Evolutionary conservation across 176 grass and related monocot genomes (phyloP).

Genomic region (Avena sativa): DNA sequence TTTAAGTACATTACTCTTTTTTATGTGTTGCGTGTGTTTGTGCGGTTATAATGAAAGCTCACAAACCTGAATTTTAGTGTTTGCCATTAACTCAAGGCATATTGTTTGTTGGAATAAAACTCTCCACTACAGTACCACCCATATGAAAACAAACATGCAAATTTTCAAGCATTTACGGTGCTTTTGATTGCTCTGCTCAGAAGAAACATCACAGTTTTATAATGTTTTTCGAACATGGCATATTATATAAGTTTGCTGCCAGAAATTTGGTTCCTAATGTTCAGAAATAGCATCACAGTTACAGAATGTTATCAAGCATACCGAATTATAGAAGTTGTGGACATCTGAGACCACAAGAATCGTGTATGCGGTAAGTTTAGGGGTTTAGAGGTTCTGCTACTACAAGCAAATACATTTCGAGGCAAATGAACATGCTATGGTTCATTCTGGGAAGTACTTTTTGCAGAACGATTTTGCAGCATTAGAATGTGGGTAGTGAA

Average conservation of each 20-base stretch:
- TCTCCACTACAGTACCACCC: background rate
- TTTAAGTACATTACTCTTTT: background rate
- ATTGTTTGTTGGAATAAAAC: background rate
- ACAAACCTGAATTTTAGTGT: background rate
- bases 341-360: conserved; percentile 18
- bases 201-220: conserved; percentile 24
- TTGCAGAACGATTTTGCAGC: conserved; percentile 52
- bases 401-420: background rate
- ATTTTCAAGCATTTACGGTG: background rate
- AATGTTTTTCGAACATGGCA: background rate
- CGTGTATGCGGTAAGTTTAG: background rate
- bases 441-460: conserved; percentile 53
- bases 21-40: background rate
- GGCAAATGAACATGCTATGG: background rate
- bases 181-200: background rate
- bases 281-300: conserved; percentile 34
- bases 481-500: conserved; percentile 24
- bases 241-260: conserved; percentile 26
- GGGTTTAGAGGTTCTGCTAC: conserved; percentile 10
- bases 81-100: background rate
- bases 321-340: conserved; percentile 34
- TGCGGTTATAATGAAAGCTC: background rate
- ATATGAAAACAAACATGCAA: conserved; percentile 6
- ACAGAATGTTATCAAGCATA: conserved; percentile 11
- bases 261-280: conserved; percentile 4